Conservation (phyloP, 306 rosid genomes). For the Lotus japonicus region DNA sequence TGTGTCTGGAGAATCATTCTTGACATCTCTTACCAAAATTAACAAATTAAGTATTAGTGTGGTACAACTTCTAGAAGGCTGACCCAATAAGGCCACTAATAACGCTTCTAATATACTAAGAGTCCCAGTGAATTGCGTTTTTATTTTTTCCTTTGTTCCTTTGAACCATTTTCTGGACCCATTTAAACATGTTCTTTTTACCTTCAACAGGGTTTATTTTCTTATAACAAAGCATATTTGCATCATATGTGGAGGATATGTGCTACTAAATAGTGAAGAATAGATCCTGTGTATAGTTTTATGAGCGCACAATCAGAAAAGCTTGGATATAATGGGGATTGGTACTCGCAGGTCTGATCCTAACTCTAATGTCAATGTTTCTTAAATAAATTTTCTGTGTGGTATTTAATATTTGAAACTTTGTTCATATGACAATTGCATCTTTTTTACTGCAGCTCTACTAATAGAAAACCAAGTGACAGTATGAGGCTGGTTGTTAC, state of each 20-base stretch:
- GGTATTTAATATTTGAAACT: slow-evolving; percentile 6
- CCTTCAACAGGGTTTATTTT: slow-evolving; percentile 32
- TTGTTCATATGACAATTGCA: slow-evolving; percentile 17
- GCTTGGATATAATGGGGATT: slow-evolving; percentile 70
- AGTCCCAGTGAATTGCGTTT: not conserved
- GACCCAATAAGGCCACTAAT: not conserved
- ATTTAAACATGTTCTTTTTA: slow-evolving; percentile 25
- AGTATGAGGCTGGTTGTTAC: slow-evolving; percentile 74
- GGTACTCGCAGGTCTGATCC: slow-evolving; percentile 63
- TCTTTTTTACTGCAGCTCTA: slow-evolving; percentile 54
- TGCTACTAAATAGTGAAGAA: slow-evolving; percentile 39
- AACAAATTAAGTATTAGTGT: not conserved
- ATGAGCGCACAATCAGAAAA: slow-evolving; percentile 34
- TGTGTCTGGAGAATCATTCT: not conserved
- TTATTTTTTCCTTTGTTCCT: not conserved
- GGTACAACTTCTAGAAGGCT: not conserved
- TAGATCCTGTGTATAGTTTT: slow-evolving; percentile 33
- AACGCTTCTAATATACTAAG: not conserved
- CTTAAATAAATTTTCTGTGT: not conserved
- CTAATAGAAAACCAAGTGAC: slow-evolving; percentile 72
- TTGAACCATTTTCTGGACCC: slow-evolving; percentile 20
- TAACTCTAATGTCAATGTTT: slow-evolving; percentile 12
- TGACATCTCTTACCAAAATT: slow-evolving; percentile 2
- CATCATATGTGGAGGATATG: slow-evolving; percentile 25
- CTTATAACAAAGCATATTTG: slow-evolving; percentile 20